These are phyloP conservation scores for Solanum dulcamara DNA, from an alignment of 257 asterid genomes.

Conservation along the genomic window DNA sequence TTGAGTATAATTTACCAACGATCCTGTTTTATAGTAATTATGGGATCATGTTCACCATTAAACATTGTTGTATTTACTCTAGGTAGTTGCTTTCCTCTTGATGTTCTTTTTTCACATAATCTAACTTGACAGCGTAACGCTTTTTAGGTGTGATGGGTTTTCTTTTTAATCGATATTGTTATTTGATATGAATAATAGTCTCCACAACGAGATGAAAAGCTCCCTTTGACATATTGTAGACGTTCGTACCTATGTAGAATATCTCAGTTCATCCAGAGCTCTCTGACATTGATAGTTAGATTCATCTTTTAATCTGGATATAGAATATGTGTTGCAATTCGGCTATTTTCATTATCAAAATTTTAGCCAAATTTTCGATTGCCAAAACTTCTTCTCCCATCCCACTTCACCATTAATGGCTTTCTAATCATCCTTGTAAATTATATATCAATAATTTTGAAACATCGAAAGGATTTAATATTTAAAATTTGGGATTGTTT, in stretches of 20 bases:
- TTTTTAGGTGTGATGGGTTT: background rate
- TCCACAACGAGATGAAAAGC: background rate
- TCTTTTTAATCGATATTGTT: background rate
- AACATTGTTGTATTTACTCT: background rate
- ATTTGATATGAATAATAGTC: background rate
- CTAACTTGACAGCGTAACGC: background rate
- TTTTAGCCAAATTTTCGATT: too few relatives aligned
- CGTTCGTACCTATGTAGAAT: background rate
- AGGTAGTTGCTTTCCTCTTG: background rate
- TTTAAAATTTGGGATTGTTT: too few relatives aligned
- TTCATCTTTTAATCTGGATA: background rate
- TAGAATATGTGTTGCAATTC: too few relatives aligned
- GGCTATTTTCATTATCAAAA: too few relatives aligned
- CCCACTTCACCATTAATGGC: too few relatives aligned
- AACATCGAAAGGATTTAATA: too few relatives aligned
- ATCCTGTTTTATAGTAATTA: background rate
- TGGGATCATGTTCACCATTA: background rate
- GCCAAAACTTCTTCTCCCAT: too few relatives aligned
- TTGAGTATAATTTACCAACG: background rate
- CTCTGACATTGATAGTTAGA: background rate
- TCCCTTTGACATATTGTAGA: background rate
- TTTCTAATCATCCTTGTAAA: too few relatives aligned
- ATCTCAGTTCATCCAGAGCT: background rate
- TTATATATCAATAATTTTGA: too few relatives aligned
- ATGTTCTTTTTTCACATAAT: background rate